phyloP scores from a whole-genome alignment of 2,329 filamentous ascomycete species.

The Gremmenia infestans region DNA sequence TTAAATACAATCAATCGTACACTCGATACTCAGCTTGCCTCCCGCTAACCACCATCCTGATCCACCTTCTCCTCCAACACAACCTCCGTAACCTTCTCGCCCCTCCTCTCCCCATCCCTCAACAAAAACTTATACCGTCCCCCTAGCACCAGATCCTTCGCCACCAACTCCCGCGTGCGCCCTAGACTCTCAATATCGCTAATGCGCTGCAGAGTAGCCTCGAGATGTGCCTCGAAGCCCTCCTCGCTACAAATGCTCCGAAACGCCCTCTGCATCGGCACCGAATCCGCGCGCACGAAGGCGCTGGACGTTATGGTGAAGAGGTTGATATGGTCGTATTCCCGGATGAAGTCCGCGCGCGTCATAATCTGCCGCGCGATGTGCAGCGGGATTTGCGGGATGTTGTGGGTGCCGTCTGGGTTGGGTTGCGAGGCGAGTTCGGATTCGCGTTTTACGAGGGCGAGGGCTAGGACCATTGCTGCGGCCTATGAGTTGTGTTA shows the following conservation, averaged over 20 bases:
- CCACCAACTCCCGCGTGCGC: constrained; percentile 87
- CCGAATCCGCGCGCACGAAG: constrained; percentile 84
- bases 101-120: constrained; percentile 21
- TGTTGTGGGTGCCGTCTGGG: constrained; percentile 34
- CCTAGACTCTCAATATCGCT: constrained; percentile 89
- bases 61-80: constrained; percentile 22
- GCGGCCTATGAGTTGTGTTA: constrained; percentile 54
- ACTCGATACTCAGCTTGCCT: background rate
- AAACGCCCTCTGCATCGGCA: constrained; percentile 95
- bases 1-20: background rate
- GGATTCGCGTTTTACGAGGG: constrained; percentile 78
- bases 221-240: constrained; percentile 77
- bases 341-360: constrained; percentile 85
- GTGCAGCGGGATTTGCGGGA: constrained; percentile 78
- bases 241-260: constrained; percentile 70
- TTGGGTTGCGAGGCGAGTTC: constrained; percentile 4
- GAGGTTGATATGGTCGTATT: constrained; percentile 88
- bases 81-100: constrained; percentile 25
- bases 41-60: constrained; percentile 1
- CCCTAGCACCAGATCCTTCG: constrained; percentile 86
- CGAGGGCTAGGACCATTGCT: constrained; percentile 88
- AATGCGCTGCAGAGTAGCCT: constrained; percentile 80
- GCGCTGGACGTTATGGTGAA: constrained; percentile 89
- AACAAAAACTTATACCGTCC: constrained; percentile 67
- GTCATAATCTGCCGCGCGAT: constrained; percentile 91